These are phyloP conservation scores for Ilex aquifolium DNA, from an alignment of 257 asterid species.

Conservation along the genomic window DNA sequence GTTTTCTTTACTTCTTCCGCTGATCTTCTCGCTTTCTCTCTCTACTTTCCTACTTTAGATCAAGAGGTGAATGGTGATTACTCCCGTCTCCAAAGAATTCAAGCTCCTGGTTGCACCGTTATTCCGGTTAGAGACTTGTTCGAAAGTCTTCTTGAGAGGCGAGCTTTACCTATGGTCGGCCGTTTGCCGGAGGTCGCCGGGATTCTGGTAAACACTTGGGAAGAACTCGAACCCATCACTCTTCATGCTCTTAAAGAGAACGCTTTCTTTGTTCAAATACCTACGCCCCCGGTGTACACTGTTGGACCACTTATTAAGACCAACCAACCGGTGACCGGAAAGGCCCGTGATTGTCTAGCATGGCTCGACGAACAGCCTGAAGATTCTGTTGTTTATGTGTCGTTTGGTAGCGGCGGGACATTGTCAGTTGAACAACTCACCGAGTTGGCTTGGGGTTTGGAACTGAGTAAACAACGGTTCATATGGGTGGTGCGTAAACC, in stretches of 20 bases:
- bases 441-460: slow-evolving; percentile 1
- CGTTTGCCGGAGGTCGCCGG: not conserved
- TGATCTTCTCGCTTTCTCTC: not conserved
- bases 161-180: not conserved
- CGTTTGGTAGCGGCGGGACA: slow-evolving; percentile 1
- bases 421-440: not conserved
- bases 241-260: not conserved
- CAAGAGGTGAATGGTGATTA: not conserved
- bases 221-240: not conserved
- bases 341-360: not conserved
- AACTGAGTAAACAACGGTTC: not conserved
- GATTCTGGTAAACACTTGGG: not conserved
- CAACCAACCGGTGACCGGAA: not conserved
- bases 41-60: not conserved
- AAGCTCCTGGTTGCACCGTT: not conserved
- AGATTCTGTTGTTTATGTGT: not conserved
- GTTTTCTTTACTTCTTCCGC: not conserved
- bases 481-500: slow-evolving; percentile 1
- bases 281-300: not conserved
- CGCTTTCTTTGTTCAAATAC: not conserved
- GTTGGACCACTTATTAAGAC: not conserved
- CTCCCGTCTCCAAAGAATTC: not conserved
- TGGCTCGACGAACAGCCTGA: not conserved
- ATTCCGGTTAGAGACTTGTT: not conserved
- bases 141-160: not conserved